These are phyloP conservation scores for Clitopilus passeckerianus DNA, from an alignment of 768 basidiomycete species.

Conservation along the genomic window DNA sequence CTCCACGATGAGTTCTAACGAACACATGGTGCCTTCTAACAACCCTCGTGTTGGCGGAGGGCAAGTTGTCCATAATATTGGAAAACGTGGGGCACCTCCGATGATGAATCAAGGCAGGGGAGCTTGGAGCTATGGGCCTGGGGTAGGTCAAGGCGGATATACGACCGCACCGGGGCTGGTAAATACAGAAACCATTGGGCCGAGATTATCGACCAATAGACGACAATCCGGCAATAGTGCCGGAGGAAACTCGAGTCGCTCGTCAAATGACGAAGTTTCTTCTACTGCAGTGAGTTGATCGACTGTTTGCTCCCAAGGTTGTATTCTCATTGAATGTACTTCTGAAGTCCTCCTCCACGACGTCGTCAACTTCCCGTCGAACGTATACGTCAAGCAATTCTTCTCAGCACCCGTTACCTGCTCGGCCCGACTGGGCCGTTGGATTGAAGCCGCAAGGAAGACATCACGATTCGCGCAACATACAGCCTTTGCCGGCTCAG, in stretches of 20 bases:
- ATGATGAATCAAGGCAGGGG: constrained; percentile 30
- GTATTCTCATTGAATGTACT: constrained; percentile 5
- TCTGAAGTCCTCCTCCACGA: constrained; percentile 63
- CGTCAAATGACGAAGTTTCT: constrained; percentile 65
- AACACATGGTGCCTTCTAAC: constrained; percentile 18
- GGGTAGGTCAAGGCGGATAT: constrained; percentile 44
- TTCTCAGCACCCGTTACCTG: constrained; percentile 71
- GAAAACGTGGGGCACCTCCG: constrained; percentile 19
- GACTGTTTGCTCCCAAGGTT: constrained; percentile 2
- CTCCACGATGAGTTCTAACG: constrained; percentile 23
- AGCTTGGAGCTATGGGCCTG: constrained; percentile 72
- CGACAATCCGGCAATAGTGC: constrained; percentile 47
- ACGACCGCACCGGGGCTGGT: constrained; percentile 21
- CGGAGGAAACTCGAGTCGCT: constrained; percentile 50
- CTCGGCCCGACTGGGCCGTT: constrained; percentile 87
- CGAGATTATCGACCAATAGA: constrained; percentile 53
- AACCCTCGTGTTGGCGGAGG: constrained; percentile 20
- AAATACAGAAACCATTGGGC: constrained; percentile 54
- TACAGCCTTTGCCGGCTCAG: constrained; percentile 37
- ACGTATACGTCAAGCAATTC: constrained; percentile 74
- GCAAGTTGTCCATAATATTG: constrained; percentile 18
- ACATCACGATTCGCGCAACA: constrained; percentile 47
- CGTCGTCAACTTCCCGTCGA: constrained; percentile 75
- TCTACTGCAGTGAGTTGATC: constrained; percentile 64
- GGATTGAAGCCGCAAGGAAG: constrained; percentile 76